phyloP scores from a whole-genome alignment of 768 basidiomycete genomes.

The Scleroderma bovista region DNA sequence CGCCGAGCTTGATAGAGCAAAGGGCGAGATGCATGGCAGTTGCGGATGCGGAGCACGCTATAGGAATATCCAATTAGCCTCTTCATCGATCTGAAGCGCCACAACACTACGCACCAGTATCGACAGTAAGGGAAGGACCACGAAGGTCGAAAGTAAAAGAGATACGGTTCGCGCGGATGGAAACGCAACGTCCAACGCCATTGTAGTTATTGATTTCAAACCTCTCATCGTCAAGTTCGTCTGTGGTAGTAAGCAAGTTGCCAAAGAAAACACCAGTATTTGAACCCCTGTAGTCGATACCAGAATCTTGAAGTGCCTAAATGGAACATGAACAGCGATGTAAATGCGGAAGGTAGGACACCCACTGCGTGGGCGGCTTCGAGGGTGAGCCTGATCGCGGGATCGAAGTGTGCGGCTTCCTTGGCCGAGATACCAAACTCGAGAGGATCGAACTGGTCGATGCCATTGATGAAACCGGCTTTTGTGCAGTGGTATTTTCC shows the following conservation, averaged over 20 bases:
- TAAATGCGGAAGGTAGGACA: not conserved
- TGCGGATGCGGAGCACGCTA: slow-evolving; percentile 42
- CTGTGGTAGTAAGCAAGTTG: slow-evolving; percentile 22
- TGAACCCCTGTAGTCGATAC: slow-evolving; percentile 39
- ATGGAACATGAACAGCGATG: not conserved
- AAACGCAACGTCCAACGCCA: slow-evolving; percentile 27
- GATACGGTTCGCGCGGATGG: slow-evolving; percentile 28
- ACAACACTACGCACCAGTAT: slow-evolving; percentile 21
- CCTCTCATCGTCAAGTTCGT: slow-evolving; percentile 26
- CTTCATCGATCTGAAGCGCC: not conserved
- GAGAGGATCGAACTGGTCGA: slow-evolving; percentile 30
- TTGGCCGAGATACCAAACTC: slow-evolving; percentile 31
- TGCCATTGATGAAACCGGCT: slow-evolving; percentile 25
- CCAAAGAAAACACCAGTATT: slow-evolving; percentile 40
- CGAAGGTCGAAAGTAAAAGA: slow-evolving; percentile 33
- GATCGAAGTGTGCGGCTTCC: slow-evolving; percentile 27
- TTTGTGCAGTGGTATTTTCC: slow-evolving; percentile 26
- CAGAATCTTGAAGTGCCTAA: slow-evolving; percentile 41
- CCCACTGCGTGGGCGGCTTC: slow-evolving; percentile 27
- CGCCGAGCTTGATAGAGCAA: slow-evolving; percentile 37
- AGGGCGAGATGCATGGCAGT: slow-evolving; percentile 45
- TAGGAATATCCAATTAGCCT: not conserved
- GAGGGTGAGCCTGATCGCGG: slow-evolving; percentile 26
- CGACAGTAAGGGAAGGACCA: slow-evolving; percentile 46
- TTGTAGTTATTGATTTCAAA: slow-evolving; percentile 23